Evolutionary conservation across 306 rosid species (phyloP), one percentile per base, ranked within the genome.

Genomic region (Castanea mollissima): DNA sequence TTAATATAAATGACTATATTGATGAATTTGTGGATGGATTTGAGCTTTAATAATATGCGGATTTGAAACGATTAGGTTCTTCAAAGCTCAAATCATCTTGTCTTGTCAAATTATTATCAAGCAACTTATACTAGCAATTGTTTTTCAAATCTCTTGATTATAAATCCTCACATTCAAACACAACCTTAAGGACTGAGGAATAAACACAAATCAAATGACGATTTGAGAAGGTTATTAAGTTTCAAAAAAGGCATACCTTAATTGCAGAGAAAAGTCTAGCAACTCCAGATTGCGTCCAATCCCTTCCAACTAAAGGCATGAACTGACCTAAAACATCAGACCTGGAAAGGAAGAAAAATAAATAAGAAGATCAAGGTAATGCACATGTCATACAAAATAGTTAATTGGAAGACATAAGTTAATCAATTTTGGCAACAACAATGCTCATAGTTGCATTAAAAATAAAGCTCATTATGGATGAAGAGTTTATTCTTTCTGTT

Each of bases 291-390:
- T 96, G 99, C 1, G 94, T 83, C 99, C 99, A 96, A 80, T 96
- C 98, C 87, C 88, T 96, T 65, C 98, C 99, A 82, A 96, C 97
- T 78, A 93, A 89, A 82, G 99, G 99, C 99, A 96, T 96, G 89
- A 96, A 93, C 87, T 93, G 98, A 80, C 99, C 98, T 87, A 96
- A 88, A 69, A 96, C 99, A 87, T 96, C 98, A 64, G 99, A 96
- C 91, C 99, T 93, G 78, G 59, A 81, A 84, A 68, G 54, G 85
- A 41, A 56, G 49, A 25, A 81, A 68, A 41, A 41, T 8, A 8
- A 41, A 41, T 8, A 34, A 68, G 68, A 73, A 38, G 32, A 5
- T 19, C 76, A 60, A 12, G 12, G 57, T 49, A 27, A 25, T 49
- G 20, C 60, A 20, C 31, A 49, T 23, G 3, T 23, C 38, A 71